These are phyloP conservation scores for Thoreauomyces humboldtii DNA, from an alignment of 192 early-diverging fungal species.

Conservation along the genomic window DNA sequence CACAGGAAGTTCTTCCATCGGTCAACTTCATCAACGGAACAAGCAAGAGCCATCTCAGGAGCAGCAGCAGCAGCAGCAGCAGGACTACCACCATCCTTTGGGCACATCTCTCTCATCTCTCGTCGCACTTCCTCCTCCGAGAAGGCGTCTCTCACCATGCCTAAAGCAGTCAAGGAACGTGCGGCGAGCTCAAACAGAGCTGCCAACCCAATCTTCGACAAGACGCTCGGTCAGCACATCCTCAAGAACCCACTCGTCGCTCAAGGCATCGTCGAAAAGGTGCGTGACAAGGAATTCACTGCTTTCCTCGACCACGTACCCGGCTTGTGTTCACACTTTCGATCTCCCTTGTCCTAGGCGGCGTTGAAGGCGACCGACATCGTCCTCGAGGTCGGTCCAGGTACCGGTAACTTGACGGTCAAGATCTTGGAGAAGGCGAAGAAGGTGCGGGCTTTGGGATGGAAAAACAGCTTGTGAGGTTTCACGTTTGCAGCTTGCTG, in stretches of 20 bases:
- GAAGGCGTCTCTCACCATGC: constrained; percentile 25
- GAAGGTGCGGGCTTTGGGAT: no score
- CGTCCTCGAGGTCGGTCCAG: constrained; percentile 89
- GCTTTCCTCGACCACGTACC: background rate
- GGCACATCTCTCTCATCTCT: no score
- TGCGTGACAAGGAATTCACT: no score
- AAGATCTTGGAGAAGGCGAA: constrained; percentile 91
- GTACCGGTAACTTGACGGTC: constrained; percentile 97
- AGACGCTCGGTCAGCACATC: constrained; percentile 97
- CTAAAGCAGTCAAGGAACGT: constrained; percentile 20
- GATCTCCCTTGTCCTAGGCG: constrained; percentile 27
- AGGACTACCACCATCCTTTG: no score
- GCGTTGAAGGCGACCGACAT: constrained; percentile 45
- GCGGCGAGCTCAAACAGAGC: constrained; percentile 13
- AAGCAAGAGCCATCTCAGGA: no score
- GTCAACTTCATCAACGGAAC: no score
- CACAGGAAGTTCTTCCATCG: no score
- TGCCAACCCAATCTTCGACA: constrained; percentile 89
- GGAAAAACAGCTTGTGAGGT: no score
- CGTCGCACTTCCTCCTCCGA: no score
- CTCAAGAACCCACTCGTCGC: constrained; percentile 97
- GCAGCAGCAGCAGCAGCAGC: no score
- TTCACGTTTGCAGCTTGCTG: no score
- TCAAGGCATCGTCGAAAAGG: constrained; percentile 96
- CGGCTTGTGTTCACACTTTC: background rate